Evolutionary conservation across 306 rosid genomes (phyloP), one percentile per base, ranked within the genome.

Genomic region (Astragalus glycyphyllos): DNA sequence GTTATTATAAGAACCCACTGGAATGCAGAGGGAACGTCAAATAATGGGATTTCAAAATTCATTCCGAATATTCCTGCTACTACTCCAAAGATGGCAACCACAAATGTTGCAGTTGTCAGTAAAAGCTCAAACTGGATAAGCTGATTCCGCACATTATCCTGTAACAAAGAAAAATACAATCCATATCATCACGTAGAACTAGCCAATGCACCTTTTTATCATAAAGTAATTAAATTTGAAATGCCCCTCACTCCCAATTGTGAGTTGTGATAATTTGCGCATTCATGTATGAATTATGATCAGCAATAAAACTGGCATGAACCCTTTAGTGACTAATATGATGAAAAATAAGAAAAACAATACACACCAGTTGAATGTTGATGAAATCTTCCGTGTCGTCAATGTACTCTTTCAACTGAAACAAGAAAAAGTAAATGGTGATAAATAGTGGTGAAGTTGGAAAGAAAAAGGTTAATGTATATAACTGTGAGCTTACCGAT

Each of bases 301-400:
- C n/a, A n/a, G n/a, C n/a, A n/a, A n/a, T n/a, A n/a, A n/a, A n/a
- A n/a, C n/a, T n/a, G n/a, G n/a, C 61, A 53, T 16, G 14, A 48
- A 76, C 26, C 37, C 31, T 35, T 62, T 31, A 7, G 62, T 12
- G 29, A 63, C 58, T 61, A 66, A 57, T 48, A 11, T 13, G 47
- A 11, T 13, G 47, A 49, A 71, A 59, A 64, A 65, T 60, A 42
- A 53, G 16, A 37, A 29, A 63, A 66, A 31, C 7, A 6, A 16
- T 35, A 48, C 83, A 62, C 74, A 95, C 97, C 95, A 95, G 84
- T 80, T 95, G 99, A 76, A 95, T 89, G 91, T 95, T 95, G 73
- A 95, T 95, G 85, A 95, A 95, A 86, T 89, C 97, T 85, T 95
- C 99, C 0, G 99, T 95, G 77, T 95, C 99, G 46, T 91, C 99